Conservation (phyloP, 2,329 filamentous ascomycete genomes). For the Pseudogymnoascus sp. region DNA sequence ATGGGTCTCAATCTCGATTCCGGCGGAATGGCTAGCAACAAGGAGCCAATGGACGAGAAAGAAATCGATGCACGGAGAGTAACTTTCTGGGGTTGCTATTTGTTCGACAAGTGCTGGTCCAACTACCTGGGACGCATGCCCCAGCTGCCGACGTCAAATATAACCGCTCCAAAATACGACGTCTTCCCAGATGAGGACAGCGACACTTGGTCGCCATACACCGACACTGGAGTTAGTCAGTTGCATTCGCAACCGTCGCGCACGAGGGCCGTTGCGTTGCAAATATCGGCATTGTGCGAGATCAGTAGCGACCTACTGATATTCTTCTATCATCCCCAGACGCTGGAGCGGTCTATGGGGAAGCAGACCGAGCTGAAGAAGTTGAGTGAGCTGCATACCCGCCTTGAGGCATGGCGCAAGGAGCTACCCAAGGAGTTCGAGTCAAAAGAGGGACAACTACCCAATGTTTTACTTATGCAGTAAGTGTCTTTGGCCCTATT, state of each 20-base stretch:
- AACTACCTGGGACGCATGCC: slow-evolving; percentile 91
- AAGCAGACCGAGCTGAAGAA: slow-evolving; percentile 85
- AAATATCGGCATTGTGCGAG: slow-evolving; percentile 77
- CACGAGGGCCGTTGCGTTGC: slow-evolving; percentile 72
- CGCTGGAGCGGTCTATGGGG: slow-evolving; percentile 54
- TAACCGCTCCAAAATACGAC: slow-evolving; percentile 81
- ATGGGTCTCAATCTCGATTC: slow-evolving; percentile 84
- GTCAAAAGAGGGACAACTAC: slow-evolving; percentile 78
- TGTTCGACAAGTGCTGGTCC: slow-evolving; percentile 99
- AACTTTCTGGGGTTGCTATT: slow-evolving; percentile 95
- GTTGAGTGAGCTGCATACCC: slow-evolving; percentile 81
- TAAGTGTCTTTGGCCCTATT: slow-evolving; percentile 2
- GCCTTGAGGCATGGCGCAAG: slow-evolving; percentile 82
- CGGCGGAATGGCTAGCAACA: slow-evolving; percentile 53
- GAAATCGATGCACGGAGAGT: slow-evolving; percentile 84
- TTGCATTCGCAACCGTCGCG: slow-evolving; percentile 70
- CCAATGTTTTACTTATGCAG: slow-evolving; percentile 65
- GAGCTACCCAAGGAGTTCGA: slow-evolving; percentile 80
- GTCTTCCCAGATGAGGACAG: slow-evolving; percentile 85
- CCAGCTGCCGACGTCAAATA: slow-evolving; percentile 70
- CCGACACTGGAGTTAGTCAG: slow-evolving; percentile 69
- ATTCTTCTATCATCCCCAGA: slow-evolving; percentile 81
- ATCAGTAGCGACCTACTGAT: slow-evolving; percentile 86
- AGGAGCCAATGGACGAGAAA: slow-evolving; percentile 57
- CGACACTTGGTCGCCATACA: slow-evolving; percentile 80